Base-by-base conservation (phyloP, 352 stramenopile species). In the Pythium utonaiense region DNA sequence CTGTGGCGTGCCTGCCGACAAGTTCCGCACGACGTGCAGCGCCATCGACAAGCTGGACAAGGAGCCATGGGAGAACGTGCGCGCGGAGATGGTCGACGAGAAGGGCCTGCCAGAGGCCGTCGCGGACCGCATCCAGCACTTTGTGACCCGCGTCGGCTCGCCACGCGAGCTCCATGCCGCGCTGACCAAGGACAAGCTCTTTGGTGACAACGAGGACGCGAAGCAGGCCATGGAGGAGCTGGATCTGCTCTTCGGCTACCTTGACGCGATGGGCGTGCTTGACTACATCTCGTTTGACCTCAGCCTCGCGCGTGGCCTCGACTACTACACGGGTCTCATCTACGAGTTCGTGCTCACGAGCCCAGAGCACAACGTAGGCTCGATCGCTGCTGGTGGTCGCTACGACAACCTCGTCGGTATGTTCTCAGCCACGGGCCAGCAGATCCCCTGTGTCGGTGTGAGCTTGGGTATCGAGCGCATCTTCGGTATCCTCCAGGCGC, bases 21-120 rank as follows among this genome's bases (percentile, higher is more conserved):
- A 99, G 76, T 98, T 99, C 73, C 81, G 97, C 54, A 96, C 92
- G 33, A 99, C 98, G 45, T 99, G 97, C 72, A 98, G 89, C 62
- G 95, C 97, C 41, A 98, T 99, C 41, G 97, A 99, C 80, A 99
- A 99, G 80, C 83, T 99, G 21, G 97, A 99, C 83, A 99, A 99
- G 81, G 91, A 98, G 71, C 75, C 92, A 22, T 99, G 97, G 97
- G 74, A 71, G 7, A 83, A 73, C 25, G 87, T 96, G 47, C 77
- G 82, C 21, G 66, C 78, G 27, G 96, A 99, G 73, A 98, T 99
- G 95, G 87, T 98, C 25, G 90, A 98, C 62, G 96, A 99, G 31
- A 99, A 99, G 86, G 95, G 95, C 40, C 72, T 99, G 10, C 66
- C 74, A 1, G 74, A 78, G 27, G 81, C 88, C 6, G 89, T 97